A percentile compares a stretch with the other conserved stretches of the same genome.
Conservation (phyloP, 495 filamentous ascomycete species). For the Daldinia vernicosa region DNA sequence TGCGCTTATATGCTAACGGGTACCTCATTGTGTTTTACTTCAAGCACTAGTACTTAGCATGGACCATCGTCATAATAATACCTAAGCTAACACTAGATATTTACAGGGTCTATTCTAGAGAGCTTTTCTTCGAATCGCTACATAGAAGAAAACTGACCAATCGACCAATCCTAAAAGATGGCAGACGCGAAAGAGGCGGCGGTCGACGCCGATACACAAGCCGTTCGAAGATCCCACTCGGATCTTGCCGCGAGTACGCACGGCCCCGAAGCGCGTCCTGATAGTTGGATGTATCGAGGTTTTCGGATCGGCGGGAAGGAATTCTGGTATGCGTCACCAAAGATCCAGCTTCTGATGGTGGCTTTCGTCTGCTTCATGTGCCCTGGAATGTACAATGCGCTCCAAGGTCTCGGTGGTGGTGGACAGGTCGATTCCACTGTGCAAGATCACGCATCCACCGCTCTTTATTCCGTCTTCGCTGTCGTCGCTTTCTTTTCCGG, state of each 20-base stretch:
- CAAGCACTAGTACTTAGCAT: neutral
- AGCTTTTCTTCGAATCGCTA: slow-evolving; percentile 22
- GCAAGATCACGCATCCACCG: slow-evolving; percentile 67
- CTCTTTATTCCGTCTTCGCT: slow-evolving; percentile 78
- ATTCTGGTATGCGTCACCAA: slow-evolving; percentile 79
- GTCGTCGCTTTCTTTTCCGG: slow-evolving; percentile 90
- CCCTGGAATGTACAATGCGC: slow-evolving; percentile 85
- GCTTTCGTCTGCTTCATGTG: slow-evolving; percentile 90
- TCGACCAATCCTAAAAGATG: slow-evolving; percentile 25
- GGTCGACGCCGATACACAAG: slow-evolving; percentile 7
- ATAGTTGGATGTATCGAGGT: slow-evolving; percentile 75
- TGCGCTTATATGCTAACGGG: neutral
- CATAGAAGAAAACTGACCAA: neutral
- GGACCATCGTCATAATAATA: neutral
- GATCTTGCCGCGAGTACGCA: slow-evolving; percentile 22
- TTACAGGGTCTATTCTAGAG: slow-evolving; percentile 21
- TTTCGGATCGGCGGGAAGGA: slow-evolving; percentile 63
- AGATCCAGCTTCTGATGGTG: slow-evolving; percentile 76
- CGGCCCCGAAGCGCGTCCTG: slow-evolving; percentile 42
- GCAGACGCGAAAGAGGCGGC: slow-evolving; percentile 26
- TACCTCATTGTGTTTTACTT: neutral
- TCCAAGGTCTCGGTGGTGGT: slow-evolving; percentile 77
- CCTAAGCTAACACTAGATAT: slow-evolving; percentile 22
- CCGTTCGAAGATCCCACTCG: slow-evolving; percentile 7
- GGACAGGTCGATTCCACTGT: slow-evolving; percentile 71